Evolutionary conservation across 2,329 filamentous ascomycete genomes (phyloP), one percentile per base, ranked within the genome.

Genomic region (Epichloe sibirici): DNA sequence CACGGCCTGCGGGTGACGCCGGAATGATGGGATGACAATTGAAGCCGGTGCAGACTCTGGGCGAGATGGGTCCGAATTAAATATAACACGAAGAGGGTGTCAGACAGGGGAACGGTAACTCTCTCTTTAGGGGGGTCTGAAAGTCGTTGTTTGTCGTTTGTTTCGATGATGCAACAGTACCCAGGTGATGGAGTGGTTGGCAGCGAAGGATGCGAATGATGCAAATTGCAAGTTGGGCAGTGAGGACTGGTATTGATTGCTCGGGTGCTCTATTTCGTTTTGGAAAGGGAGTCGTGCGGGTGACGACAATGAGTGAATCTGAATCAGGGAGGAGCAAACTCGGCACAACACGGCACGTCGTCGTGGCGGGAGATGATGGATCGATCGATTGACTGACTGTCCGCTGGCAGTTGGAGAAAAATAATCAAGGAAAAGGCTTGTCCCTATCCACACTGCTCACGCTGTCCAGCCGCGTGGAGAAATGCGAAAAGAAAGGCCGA

Each of bases 301-400:
- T 39, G 42, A 39, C 42, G 40, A 43, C 49, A 46, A 31, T 35
- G 37, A n/a, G 53, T 56, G 55, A 51, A 54, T 56, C 55, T 56
- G 55, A 51, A 54, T 56, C 55, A 51, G 52, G 48, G 42, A 25
- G 50, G 45, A 48, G 42, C 51, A 52, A 40, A 31, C 43, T n/a
- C 8, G 4, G 15, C 15, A 40, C 37, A 23, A 23, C 34, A n/a
- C 47, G 35, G 35, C 47, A 40, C 47, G 11, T 11, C 9, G 37
- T 11, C 12, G 51, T 9, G 37, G 51, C 15, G 13, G 49, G 48
- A 31, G 9, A 7, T 31, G 31, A 3, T 31, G 31, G 9, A 31
- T 28, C n/a, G 34, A 40, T 6, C 15, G 38, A 21, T 21, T 21
- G 17, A 21, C 17, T 21, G 13, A 28, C 23, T 43, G 38, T 50